These are phyloP conservation scores for Wickerhamiella bombiphila DNA, from an alignment of 805 yeast genomes.

Conservation along the genomic window DNA sequence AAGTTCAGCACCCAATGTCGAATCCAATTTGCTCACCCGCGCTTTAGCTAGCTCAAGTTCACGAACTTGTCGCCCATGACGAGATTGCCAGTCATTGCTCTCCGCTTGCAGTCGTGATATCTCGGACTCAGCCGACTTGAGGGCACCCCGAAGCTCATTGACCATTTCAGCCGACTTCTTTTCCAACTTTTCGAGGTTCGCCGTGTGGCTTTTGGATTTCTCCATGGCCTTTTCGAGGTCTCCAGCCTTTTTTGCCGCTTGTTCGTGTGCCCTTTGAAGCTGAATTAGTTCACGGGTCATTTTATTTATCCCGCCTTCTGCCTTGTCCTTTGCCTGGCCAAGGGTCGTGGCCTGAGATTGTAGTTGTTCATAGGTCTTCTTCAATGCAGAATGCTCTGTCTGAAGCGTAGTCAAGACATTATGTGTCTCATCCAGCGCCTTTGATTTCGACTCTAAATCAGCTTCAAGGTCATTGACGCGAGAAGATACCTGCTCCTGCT, in stretches of 20 bases:
- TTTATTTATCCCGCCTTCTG: conserved; percentile 79
- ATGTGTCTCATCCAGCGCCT: background rate
- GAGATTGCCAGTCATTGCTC: background rate
- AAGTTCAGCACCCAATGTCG: conserved; percentile 9
- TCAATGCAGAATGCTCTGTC: background rate
- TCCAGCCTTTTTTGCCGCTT: conserved; percentile 7
- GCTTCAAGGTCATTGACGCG: too few relatives aligned
- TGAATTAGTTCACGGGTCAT: conserved; percentile 73
- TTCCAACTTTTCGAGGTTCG: background rate
- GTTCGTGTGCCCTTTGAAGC: conserved; percentile 43
- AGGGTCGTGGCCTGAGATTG: background rate
- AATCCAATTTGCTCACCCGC: background rate
- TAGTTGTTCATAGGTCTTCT: background rate
- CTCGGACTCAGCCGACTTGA: conserved; percentile 1
- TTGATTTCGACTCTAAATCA: background rate
- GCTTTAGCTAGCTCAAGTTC: background rate
- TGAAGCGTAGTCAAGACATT: conserved; percentile 2
- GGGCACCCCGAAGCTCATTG: background rate
- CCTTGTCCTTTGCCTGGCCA: conserved; percentile 35
- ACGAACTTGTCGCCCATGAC: background rate
- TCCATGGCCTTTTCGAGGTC: background rate
- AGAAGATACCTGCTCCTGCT: background rate
- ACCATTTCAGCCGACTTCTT: background rate
- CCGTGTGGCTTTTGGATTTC: background rate
- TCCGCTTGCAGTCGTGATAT: background rate